phyloP scores from a whole-genome alignment of 257 asterid species.

The Ajuga chamaepitys region DNA sequence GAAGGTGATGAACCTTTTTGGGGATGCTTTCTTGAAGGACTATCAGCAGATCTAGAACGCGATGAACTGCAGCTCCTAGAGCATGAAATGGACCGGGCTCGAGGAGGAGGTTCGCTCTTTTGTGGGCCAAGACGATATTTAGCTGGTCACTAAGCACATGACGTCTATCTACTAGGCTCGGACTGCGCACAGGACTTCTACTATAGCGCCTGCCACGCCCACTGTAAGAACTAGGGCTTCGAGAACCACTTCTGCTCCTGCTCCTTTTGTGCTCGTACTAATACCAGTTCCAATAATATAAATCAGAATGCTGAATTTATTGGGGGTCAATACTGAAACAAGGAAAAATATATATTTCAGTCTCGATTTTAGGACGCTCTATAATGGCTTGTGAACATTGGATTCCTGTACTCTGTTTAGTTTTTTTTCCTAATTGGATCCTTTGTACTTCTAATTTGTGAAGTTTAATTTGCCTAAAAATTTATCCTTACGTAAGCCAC shows the following conservation, averaged over 20 bases:
- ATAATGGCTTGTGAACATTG: too few species aligned
- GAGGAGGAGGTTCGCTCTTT: slow-evolving; percentile 23
- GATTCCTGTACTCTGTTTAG: too few species aligned
- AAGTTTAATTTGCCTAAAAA: too few species aligned
- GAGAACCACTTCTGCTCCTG: slow-evolving; percentile 65
- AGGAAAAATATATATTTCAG: too few species aligned
- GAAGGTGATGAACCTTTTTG: slow-evolving; percentile 27
- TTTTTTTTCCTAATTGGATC: too few species aligned
- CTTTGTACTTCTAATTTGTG: too few species aligned
- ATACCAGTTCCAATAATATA: neutral
- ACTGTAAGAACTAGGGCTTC: slow-evolving; percentile 56
- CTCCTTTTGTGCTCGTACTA: slow-evolving; percentile 61
- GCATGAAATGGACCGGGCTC: slow-evolving; percentile 42
- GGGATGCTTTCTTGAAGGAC: slow-evolving; percentile 32
- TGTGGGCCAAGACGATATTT: slow-evolving; percentile 81
- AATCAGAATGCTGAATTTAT: neutral
- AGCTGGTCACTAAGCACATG: slow-evolving; percentile 51
- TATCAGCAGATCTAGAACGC: slow-evolving; percentile 45
- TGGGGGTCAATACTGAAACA: neutral
- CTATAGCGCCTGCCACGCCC: slow-evolving; percentile 40
- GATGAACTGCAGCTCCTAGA: slow-evolving; percentile 48
- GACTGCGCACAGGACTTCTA: slow-evolving; percentile 66
- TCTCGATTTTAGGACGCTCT: too few species aligned
- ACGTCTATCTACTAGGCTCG: slow-evolving; percentile 47
- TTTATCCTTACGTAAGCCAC: too few species aligned